Evolutionary conservation across 2,329 filamentous ascomycete species (phyloP).

Genomic region (Orbilia oligospora): DNA sequence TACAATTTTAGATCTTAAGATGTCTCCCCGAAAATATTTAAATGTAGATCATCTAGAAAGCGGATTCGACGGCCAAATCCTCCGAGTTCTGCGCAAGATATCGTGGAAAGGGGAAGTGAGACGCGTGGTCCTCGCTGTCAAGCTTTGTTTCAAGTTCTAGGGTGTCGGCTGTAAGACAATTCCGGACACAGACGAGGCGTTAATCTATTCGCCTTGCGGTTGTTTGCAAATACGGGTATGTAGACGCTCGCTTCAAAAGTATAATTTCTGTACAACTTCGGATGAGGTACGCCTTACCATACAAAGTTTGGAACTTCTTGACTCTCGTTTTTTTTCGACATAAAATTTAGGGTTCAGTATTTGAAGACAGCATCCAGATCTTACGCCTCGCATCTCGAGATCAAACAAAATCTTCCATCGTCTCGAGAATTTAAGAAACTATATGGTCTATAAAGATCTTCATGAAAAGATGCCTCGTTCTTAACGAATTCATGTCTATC

Average conservation of each 20-base stretch:
- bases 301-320: neutral
- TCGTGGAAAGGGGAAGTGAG: slow-evolving; percentile 22
- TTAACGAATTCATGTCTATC: slow-evolving; percentile 35
- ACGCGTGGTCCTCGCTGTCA: slow-evolving; percentile 27
- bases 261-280: slow-evolving; percentile 6
- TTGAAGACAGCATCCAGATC: neutral
- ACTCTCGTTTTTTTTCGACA: neutral
- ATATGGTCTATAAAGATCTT: slow-evolving; percentile 2
- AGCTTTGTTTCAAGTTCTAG: slow-evolving; percentile 43
- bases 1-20: slow-evolving; percentile 14
- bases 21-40: slow-evolving; percentile 12
- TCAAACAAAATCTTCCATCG: neutral
- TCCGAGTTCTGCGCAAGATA: slow-evolving; percentile 28
- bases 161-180: slow-evolving; percentile 19
- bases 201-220: slow-evolving; percentile 15
- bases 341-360: neutral
- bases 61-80: slow-evolving; percentile 51
- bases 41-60: slow-evolving; percentile 46
- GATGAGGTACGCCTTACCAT: neutral
- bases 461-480: neutral
- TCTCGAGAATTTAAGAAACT: neutral
- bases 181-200: slow-evolving; percentile 22
- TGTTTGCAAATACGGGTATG: slow-evolving; percentile 1
- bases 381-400: neutral
- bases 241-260: slow-evolving; percentile 32